phyloP scores from a whole-genome alignment of 345 rosid genomes.

The Euclidium syriacum region DNA sequence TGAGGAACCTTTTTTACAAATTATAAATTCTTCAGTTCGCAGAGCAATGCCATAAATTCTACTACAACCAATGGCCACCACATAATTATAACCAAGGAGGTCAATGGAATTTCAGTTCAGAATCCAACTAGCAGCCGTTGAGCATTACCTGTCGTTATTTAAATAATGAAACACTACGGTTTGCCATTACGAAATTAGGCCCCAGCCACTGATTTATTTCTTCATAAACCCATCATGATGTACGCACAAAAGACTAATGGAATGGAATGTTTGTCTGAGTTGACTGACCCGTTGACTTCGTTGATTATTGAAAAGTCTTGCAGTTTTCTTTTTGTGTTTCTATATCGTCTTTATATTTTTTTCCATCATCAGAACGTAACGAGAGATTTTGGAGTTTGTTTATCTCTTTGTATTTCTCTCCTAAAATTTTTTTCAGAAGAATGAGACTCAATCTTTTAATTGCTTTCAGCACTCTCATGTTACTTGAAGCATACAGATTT shows the following conservation, averaged over 20 bases:
- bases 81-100: slow-evolving; percentile 36
- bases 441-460: neutral
- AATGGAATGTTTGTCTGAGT: neutral
- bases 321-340: neutral
- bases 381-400: neutral
- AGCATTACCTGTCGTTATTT: no score
- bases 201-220: no score
- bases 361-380: neutral
- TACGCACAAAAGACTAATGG: neutral
- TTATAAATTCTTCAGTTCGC: no score
- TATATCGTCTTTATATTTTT: no score
- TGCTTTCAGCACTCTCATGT: neutral
- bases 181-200: no score
- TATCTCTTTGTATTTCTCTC: neutral
- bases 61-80: slow-evolving; percentile 31
- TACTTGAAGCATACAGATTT: neutral
- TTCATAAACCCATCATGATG: no score
- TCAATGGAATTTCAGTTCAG: slow-evolving; percentile 25
- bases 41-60: no score
- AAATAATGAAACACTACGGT: no score
- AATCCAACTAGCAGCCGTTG: no score
- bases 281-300: neutral
- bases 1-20: no score
- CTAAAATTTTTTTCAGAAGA: neutral
- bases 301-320: neutral